These are phyloP conservation scores for Mycena galopus DNA, from an alignment of 768 basidiomycete genomes.

Conservation along the genomic window DNA sequence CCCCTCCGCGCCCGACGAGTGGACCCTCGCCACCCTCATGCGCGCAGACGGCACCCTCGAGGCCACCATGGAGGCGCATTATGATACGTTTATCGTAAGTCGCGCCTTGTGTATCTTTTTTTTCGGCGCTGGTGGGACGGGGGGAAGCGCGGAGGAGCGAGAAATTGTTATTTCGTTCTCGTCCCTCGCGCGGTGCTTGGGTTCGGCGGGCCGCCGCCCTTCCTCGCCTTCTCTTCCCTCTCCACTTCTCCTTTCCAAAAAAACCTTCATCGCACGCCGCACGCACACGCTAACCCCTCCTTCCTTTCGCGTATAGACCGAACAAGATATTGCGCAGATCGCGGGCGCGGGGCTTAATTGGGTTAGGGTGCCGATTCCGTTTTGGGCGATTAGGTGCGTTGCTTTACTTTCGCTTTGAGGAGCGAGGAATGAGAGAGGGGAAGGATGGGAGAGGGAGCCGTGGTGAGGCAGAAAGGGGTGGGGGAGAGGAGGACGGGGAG, in stretches of 20 bases:
- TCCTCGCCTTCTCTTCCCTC: background rate
- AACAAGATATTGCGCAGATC: constrained; percentile 81
- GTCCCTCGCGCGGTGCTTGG: too few relatives aligned
- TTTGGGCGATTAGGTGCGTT: constrained; percentile 71
- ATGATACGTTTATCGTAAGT: background rate
- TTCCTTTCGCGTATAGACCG: constrained; percentile 54
- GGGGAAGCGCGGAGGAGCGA: too few relatives aligned
- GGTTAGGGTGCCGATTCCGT: constrained; percentile 75
- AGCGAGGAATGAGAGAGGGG: too few relatives aligned
- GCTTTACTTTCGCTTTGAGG: too few relatives aligned
- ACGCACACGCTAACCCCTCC: background rate
- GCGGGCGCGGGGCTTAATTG: constrained; percentile 81
- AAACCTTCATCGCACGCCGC: too few relatives aligned
- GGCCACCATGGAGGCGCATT: background rate
- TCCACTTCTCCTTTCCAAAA: background rate
- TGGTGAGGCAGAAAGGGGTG: too few relatives aligned
- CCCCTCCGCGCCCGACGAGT: background rate
- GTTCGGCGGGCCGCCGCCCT: too few relatives aligned
- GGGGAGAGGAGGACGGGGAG: too few relatives aligned
- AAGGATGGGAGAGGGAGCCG: too few relatives aligned
- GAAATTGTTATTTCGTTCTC: too few relatives aligned
- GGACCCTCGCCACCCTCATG: background rate
- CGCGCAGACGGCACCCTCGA: background rate
- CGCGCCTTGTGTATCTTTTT: background rate
- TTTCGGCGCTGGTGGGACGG: background rate